Conservation (phyloP, 2,329 filamentous ascomycete species). For the Sarocladiaceae sp. region DNA sequence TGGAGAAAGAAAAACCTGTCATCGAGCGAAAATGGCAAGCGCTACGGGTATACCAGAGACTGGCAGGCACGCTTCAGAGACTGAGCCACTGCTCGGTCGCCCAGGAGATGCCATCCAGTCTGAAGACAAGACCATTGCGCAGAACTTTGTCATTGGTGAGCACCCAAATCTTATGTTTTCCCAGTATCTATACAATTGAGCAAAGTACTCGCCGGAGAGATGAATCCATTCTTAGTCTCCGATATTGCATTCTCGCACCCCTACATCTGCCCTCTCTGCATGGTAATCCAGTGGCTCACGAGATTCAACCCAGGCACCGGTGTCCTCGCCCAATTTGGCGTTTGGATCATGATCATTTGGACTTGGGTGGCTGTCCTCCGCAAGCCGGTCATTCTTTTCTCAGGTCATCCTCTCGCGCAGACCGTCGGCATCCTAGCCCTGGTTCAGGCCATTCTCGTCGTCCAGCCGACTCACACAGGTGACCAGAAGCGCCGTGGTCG, state of each 20-base stretch:
- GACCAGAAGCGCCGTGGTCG: slow-evolving; percentile 64
- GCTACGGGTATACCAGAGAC: slow-evolving; percentile 61
- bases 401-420: slow-evolving; percentile 75
- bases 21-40: slow-evolving; percentile 67
- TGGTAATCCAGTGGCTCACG: neutral
- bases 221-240: too few species aligned
- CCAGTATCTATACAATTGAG: too few species aligned
- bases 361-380: slow-evolving; percentile 76
- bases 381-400: slow-evolving; percentile 73
- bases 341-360: slow-evolving; percentile 68
- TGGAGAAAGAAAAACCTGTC: too few species aligned
- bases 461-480: slow-evolving; percentile 81
- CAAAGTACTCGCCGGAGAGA: too few species aligned
- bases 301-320: slow-evolving; percentile 62
- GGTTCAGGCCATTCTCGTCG: slow-evolving; percentile 73
- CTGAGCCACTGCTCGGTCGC: slow-evolving; percentile 43
- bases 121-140: slow-evolving; percentile 57
- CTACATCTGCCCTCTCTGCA: too few species aligned
- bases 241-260: neutral
- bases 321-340: slow-evolving; percentile 73
- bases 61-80: slow-evolving; percentile 26
- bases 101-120: slow-evolving; percentile 71
- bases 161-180: too few species aligned
- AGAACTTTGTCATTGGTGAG: slow-evolving; percentile 73
- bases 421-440: slow-evolving; percentile 67